Percentiles rank a stretch among this genome's conserved stretches.
Conservation (phyloP, 2,329 filamentous ascomycete genomes). For the Xylariaceae sp. region DNA sequence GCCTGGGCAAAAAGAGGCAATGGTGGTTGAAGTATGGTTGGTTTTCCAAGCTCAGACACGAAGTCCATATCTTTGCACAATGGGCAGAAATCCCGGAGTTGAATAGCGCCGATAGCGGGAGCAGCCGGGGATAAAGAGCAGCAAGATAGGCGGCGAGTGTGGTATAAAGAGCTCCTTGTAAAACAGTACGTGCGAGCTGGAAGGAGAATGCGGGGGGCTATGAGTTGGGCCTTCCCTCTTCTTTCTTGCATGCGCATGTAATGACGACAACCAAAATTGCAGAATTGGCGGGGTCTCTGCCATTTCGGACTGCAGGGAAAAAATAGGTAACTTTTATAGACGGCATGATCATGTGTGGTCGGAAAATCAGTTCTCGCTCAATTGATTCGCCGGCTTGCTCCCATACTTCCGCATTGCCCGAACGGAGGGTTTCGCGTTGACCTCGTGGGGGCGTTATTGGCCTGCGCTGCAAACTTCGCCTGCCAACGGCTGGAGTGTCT, state of each 20-base stretch:
- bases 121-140: neutral
- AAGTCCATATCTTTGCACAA: neutral
- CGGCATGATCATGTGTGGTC: neutral
- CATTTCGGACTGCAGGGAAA: neutral
- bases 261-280: constrained; percentile 6
- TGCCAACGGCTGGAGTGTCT: neutral
- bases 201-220: constrained; percentile 24
- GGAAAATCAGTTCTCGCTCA: neutral
- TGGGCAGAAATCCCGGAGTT: neutral
- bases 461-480: neutral
- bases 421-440: neutral
- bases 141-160: neutral
- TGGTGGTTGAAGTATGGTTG: neutral
- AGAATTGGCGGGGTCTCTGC: constrained; percentile 13
- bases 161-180: neutral
- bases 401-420: no score
- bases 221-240: constrained; percentile 10
- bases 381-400: neutral
- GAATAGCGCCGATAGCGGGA: neutral
- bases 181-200: constrained; percentile 1
- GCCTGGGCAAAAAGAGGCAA: neutral
- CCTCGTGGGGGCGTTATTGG: neutral
- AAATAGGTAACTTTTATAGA: neutral
- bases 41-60: neutral
- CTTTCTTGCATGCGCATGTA: neutral